phyloP scores from a whole-genome alignment of 2,329 filamentous ascomycete genomes.

The Aspergillus phoenicis region DNA sequence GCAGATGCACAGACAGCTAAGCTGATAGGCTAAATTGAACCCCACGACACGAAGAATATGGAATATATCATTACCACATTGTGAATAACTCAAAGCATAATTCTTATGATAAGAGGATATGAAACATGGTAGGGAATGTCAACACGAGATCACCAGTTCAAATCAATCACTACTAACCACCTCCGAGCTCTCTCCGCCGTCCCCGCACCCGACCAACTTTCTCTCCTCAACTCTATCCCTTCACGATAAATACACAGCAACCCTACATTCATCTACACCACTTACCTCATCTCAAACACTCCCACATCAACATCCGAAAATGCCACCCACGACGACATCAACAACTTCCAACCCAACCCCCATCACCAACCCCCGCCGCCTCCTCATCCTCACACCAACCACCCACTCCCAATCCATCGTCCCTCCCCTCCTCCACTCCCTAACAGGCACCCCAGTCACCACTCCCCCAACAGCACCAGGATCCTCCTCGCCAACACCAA shows the following conservation, averaged over 20 bases:
- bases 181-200: neutral
- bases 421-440: conserved; percentile 39
- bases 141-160: too few species aligned
- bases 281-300: neutral
- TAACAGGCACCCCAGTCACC: conserved; percentile 38
- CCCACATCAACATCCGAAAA: neutral
- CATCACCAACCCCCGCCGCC: conserved; percentile 45
- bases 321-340: neutral
- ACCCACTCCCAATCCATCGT: conserved; percentile 39
- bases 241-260: neutral
- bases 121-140: too few species aligned
- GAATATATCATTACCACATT: too few species aligned
- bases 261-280: neutral
- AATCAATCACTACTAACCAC: neutral
- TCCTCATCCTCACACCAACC: conserved; percentile 44
- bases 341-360: conserved; percentile 24
- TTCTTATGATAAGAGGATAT: too few species aligned
- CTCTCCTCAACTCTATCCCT: conserved; percentile 12
- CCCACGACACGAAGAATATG: too few species aligned
- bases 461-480: conserved; percentile 24
- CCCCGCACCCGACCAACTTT: neutral
- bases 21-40: too few species aligned
- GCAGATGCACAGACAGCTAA: too few species aligned
- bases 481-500: conserved; percentile 42
- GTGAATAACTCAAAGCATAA: too few species aligned